Evolutionary conservation across 371 early-diverging fungal species (phyloP).

Genomic region (Edhazardia aedis): DNA sequence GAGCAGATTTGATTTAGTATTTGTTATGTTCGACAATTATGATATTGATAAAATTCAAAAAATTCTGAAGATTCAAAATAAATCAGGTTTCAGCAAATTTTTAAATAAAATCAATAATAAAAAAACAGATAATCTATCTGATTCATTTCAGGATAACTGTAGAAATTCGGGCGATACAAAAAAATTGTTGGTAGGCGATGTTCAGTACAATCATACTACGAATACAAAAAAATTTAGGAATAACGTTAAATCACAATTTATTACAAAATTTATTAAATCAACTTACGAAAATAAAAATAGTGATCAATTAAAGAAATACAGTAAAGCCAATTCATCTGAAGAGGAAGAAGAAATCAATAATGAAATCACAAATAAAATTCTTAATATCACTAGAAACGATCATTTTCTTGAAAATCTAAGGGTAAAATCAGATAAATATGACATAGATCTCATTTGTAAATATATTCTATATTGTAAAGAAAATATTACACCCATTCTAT

Average conservation of each 20-base stretch:
- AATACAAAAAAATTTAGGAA: no score
- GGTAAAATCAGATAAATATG: not conserved
- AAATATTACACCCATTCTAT: constrained; percentile 31
- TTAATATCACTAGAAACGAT: constrained; percentile 5
- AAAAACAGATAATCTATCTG: no score
- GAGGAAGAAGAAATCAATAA: not conserved
- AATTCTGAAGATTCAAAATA: not conserved
- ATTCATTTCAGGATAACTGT: no score
- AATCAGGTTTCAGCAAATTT: not conserved
- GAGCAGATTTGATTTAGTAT: constrained; percentile 41
- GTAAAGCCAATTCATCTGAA: not conserved
- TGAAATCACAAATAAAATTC: constrained; percentile 12
- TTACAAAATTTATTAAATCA: no score
- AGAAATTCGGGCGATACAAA: no score
- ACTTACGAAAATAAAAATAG: no score
- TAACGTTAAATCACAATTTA: no score
- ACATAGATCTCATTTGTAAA: constrained; percentile 16
- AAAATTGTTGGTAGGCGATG: no score
- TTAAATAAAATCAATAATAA: no score
- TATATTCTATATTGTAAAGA: constrained; percentile 40
- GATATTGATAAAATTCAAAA: constrained; percentile 45
- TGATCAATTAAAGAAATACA: no score
- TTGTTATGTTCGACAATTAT: constrained; percentile 30
- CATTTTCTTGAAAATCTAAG: constrained; percentile 1
- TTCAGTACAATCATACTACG: no score